Conservation (phyloP, 345 rosid genomes). For the Lenwebbia sp. region DNA sequence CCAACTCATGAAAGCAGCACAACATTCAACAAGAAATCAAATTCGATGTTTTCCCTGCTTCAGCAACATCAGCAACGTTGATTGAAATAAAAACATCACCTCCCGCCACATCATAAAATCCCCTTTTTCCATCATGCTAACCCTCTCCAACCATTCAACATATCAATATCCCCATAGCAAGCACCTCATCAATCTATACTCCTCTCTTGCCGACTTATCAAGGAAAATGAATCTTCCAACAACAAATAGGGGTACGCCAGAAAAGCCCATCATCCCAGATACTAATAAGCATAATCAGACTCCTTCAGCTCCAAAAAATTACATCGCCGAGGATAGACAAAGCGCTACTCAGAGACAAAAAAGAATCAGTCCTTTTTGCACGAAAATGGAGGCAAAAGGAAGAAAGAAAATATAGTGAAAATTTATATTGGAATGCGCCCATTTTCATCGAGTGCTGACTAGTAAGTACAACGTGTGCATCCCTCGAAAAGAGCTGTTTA, state of each 20-base stretch:
- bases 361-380: neutral
- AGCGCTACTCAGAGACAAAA: neutral
- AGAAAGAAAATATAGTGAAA: neutral
- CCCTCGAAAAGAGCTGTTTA: neutral
- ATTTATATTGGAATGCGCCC: neutral
- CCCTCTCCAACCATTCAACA: neutral
- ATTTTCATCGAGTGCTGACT: neutral
- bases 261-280: neutral
- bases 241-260: neutral
- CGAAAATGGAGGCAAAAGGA: neutral
- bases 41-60: neutral
- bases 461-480: neutral
- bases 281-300: neutral
- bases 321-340: neutral
- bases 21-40: neutral
- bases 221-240: neutral
- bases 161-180: neutral
- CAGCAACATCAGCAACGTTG: neutral
- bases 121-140: neutral
- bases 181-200: neutral
- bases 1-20: neutral
- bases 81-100: neutral
- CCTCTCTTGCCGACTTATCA: neutral
- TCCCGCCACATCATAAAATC: neutral
- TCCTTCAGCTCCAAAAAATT: neutral